Evolutionary conservation across 1,139 yeast genomes (phyloP).

Genomic region (Geotrichum klebahnii): DNA sequence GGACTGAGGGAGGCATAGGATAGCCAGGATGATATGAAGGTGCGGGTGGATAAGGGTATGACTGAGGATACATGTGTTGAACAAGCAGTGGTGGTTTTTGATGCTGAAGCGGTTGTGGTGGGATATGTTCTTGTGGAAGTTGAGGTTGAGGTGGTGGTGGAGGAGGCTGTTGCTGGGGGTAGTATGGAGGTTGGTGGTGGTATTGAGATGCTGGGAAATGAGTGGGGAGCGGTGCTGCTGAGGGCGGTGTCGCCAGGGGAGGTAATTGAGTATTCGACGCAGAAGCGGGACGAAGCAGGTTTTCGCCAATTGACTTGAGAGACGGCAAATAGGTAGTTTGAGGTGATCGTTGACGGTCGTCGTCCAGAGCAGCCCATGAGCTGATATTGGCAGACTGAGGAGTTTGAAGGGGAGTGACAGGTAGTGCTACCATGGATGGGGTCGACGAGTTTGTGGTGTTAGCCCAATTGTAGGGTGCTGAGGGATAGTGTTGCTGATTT

Average conservation of each 20-base stretch:
- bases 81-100: neutral
- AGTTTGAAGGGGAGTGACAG: constrained; percentile 15
- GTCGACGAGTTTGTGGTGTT: neutral
- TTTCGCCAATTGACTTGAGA: constrained; percentile 8
- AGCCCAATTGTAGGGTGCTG: neutral
- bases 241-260: constrained; percentile 8
- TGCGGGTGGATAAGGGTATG: constrained; percentile 1
- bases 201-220: neutral
- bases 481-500: neutral
- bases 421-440: constrained; percentile 5
- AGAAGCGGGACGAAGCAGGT: constrained; percentile 9
- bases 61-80: neutral
- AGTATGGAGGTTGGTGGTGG: neutral
- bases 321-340: constrained; percentile 7
- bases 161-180: constrained; percentile 1
- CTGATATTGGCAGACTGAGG: constrained; percentile 13
- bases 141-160: constrained; percentile 13
- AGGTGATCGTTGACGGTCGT: constrained; percentile 6
- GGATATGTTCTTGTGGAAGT: constrained; percentile 1
- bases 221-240: constrained; percentile 5
- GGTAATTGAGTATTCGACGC: constrained; percentile 14
- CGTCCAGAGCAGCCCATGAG: constrained; percentile 14
- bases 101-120: neutral
- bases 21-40: neutral
- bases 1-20: neutral